Conservation (phyloP, 208 protist species). For the Lotmaria passim region DNA sequence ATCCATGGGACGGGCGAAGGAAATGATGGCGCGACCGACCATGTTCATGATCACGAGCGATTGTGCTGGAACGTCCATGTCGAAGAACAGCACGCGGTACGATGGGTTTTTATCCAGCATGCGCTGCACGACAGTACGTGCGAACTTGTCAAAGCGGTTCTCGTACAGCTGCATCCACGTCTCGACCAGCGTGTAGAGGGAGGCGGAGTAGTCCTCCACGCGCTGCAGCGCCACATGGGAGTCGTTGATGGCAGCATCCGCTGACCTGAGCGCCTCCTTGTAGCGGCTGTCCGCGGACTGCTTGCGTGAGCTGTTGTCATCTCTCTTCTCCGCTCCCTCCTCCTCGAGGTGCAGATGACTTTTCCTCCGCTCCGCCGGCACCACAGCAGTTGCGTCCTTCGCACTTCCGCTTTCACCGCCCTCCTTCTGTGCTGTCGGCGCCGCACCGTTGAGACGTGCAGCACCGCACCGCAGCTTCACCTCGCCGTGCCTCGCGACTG, state of each 20-base stretch:
- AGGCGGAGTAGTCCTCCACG: slow-evolving; percentile 10
- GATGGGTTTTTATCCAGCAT: slow-evolving; percentile 9
- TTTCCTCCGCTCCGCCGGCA: too few relatives aligned
- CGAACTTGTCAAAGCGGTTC: slow-evolving; percentile 28
- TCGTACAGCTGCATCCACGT: slow-evolving; percentile 25
- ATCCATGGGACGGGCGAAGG: slow-evolving; percentile 12
- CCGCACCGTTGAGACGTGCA: too few relatives aligned
- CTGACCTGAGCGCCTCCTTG: neutral
- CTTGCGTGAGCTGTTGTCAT: neutral
- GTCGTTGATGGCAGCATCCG: neutral
- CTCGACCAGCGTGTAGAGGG: slow-evolving; percentile 11
- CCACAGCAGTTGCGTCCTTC: too few relatives aligned
- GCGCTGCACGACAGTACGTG: slow-evolving; percentile 12
- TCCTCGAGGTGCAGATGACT: too few relatives aligned
- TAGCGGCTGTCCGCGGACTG: slow-evolving; percentile 12
- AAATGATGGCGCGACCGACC: slow-evolving; percentile 25
- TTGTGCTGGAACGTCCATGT: slow-evolving; percentile 3
- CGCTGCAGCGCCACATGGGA: slow-evolving; percentile 5
- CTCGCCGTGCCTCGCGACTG: too few relatives aligned
- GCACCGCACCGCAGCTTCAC: too few relatives aligned
- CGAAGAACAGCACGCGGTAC: slow-evolving; percentile 20
- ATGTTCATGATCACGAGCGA: slow-evolving; percentile 29
- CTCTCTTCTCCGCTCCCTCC: neutral
- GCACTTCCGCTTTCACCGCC: too few relatives aligned
- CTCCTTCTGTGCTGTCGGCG: too few relatives aligned